Base-by-base conservation (phyloP, 2,329 filamentous ascomycete species). In the Erysiphe pulchra region DNA sequence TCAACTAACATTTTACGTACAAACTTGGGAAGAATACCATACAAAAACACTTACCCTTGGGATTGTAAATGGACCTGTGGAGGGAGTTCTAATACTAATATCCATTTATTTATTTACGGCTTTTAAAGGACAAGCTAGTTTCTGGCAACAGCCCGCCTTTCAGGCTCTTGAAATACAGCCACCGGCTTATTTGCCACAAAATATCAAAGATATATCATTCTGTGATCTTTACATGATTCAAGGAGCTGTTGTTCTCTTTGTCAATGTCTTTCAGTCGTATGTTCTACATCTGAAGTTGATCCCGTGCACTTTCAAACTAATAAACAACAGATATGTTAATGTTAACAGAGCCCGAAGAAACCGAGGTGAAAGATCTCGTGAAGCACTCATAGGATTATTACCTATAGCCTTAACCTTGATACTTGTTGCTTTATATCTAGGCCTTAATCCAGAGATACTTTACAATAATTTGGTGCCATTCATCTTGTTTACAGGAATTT, bases 11-110 rank as follows among this genome's bases (percentile, higher is more conserved):
- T 98, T 98, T 62, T 95, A 95, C 61, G 80, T 95, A 38, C 90
- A 95, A 61, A 95, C 90, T 32, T 98, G 90, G 90, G 90, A 98
- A 58, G 90, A 95, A 61, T 98, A 95, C 64, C 87, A 95, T 64
- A 98, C 90, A 45, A 86, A 94, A 62, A 90, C 86, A 2, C 72
- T 98, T 42, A 94, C 85, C 1, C 73, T 98, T 6, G 90, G 90
- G 48, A 66, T 95, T 50, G 70, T 98, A 52, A 94, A 87, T 51
- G 90, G 90, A 0, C 90, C 90, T 4, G 90, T 98, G 34, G 90
- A 98, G 63, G 90, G 90, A 45, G 79, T 98, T 47, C 64, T 95
- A 42, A 85, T 83, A 37, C 70, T 98, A 17, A 78, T 83, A 55
- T 59, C 71, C 46, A 76, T 98, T 48, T 95, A 90, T 61, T 73